Evolutionary conservation across 2,329 filamentous ascomycete species (phyloP), one percentile per base, ranked within the genome.

Genomic region (Sporothrix mexicana): DNA sequence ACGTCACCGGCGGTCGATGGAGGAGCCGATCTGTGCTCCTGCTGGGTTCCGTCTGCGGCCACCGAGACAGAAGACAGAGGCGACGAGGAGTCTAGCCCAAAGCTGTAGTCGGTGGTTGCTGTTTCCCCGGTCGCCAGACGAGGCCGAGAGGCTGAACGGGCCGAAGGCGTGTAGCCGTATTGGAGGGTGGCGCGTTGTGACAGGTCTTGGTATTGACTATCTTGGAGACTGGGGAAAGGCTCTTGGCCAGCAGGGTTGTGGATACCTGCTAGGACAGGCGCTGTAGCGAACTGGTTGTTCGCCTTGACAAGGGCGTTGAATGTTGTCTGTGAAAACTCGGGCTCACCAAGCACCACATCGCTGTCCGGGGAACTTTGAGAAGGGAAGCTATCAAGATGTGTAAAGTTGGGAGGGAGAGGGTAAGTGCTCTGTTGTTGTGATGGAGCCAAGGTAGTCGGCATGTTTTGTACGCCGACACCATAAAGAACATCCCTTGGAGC

Each of bases 381-480:
- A 47, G 7, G 20, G 10, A 47, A 43, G 23, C n/a, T 7, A 43
- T 47, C 41, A 5, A 12, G 3, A 9, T 66, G 8, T n/a, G 41
- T 12, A 41, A 47, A 47, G 41, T 13, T 43, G n/a, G 45, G 61
- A 10, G 41, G 10, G 36, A 47, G 4, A 13, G 61, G 20, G 1
- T 20, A 45, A 45, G 36, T 36, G 30, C 7, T 36, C 30, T 36
- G 30, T 36, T 36, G 6, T 2, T 41, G 66, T n/a, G 45, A 13
- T 17, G 66, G 17, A 51, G 47, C 25, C 25, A 53, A 8, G 66
- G 45, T 15, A 30, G 25, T 7, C 25, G 47, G 15, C 47, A 53
- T 68, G 49, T 53, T 53, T 53, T 68, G 66, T 53, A 53, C 45
- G 25, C 66, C 66, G 25, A 68, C 66, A 8, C 66, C 66, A 51